These are phyloP conservation scores for Zychaea mexicana DNA, from an alignment of 371 early-diverging fungal genomes.

Conservation along the genomic window DNA sequence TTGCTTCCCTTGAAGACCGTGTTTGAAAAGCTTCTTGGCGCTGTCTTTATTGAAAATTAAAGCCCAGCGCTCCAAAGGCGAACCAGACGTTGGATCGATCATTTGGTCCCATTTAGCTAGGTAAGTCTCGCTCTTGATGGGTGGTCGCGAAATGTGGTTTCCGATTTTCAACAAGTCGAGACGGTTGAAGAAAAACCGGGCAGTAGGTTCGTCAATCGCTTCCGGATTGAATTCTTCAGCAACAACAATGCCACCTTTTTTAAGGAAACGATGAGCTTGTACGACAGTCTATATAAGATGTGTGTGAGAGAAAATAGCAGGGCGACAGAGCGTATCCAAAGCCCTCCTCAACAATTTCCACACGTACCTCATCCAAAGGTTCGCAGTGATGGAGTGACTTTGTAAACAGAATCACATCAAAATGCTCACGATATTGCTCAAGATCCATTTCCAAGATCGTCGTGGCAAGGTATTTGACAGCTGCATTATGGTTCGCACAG, in stretches of 20 bases:
- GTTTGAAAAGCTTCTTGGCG: neutral
- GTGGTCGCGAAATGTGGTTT: neutral
- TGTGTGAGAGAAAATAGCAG: no score
- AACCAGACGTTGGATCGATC: neutral
- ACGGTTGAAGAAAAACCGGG: constrained; percentile 29
- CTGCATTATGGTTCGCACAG: constrained; percentile 11
- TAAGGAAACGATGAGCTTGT: constrained; percentile 22
- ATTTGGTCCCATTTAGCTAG: neutral
- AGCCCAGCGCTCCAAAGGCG: neutral
- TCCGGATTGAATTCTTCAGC: constrained; percentile 33
- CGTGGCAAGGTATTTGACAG: constrained; percentile 7
- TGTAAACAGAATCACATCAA: constrained; percentile 34
- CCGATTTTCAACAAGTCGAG: constrained; percentile 19
- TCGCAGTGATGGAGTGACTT: constrained; percentile 42
- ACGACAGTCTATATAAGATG: constrained; percentile 30
- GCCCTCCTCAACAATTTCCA: neutral
- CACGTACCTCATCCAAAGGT: constrained; percentile 27
- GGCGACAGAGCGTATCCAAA: no score
- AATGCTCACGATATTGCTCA: constrained; percentile 1
- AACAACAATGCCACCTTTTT: constrained; percentile 22
- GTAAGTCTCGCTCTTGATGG: neutral
- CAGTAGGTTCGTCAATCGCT: neutral
- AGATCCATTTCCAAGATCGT: constrained; percentile 16
- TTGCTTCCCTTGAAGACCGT: neutral
- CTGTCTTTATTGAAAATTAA: neutral